Conservation (phyloP, 371 early-diverging fungal genomes). For the Funneliformis caledonium region DNA sequence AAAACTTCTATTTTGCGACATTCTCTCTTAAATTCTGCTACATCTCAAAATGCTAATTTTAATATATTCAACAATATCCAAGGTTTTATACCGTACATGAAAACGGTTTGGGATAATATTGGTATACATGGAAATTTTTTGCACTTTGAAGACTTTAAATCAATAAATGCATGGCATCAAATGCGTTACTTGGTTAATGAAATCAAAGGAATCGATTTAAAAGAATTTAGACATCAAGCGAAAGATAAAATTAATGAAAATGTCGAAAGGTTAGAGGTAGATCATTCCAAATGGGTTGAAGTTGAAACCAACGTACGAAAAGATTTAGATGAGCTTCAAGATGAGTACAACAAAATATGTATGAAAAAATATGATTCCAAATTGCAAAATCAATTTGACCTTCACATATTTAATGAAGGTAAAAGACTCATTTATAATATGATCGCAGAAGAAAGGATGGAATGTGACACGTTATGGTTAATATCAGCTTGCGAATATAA, state of each 20-base stretch:
- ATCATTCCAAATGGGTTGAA: not conserved
- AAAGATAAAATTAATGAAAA: not conserved
- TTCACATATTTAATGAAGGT: not conserved
- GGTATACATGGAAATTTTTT: not conserved
- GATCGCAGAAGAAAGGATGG: not conserved
- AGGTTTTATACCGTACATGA: constrained; percentile 26
- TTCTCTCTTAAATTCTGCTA: not conserved
- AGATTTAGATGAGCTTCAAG: too few species aligned
- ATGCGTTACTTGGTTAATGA: not conserved
- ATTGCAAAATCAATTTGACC: not conserved
- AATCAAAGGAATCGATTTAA: not conserved
- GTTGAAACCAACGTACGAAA: not conserved
- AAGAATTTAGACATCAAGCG: not conserved
- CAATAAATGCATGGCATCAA: not conserved
- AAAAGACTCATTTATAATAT: not conserved
- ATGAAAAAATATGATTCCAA: not conserved
- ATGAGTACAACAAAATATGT: not conserved
- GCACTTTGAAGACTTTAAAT: constrained; percentile 15
- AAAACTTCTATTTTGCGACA: constrained; percentile 16
- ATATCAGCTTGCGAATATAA: not conserved
- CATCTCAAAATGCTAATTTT: not conserved
- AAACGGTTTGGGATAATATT: constrained; percentile 6
- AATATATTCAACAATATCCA: not conserved
- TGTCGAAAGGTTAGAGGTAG: not conserved
- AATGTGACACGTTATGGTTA: not conserved